Evolutionary conservation across 2,329 filamentous ascomycete genomes (phyloP), one percentile per base, ranked within the genome.

Genomic region (Pestalotiopsis sp.): DNA sequence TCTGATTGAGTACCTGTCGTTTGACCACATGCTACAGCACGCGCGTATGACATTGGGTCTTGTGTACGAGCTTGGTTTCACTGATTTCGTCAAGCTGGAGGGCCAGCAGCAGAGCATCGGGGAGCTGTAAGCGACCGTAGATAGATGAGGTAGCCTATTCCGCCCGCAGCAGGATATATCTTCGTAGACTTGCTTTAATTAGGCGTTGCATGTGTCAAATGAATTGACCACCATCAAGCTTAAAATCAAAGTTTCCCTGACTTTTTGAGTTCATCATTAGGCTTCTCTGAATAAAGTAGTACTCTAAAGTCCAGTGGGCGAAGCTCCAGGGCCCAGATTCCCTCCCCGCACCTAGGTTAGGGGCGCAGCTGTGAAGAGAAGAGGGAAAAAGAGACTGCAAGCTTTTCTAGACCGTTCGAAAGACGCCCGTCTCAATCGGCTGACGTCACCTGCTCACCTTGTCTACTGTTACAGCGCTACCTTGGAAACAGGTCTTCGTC

Each of bases 21-120:
- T 97, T 78, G 90, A 95, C 78, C 94, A 97, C 79, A 97, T 97
- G 94, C 85, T 96, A 41, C 91, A 97, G 82, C 94, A 97, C 80
- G 93, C 93, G 25, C 91, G 90, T 78, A 87, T 97, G 86, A 96
- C 93, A 1, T 84, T 97, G 39, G 93, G 91, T 4, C 86, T 97
- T 73, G 93, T 91, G 4, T 95, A 95, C 75, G 94, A 97, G 83
- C 86, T 97, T 70, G 93, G 91, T 11, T 93, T 93, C 82, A 89
- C 93, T 23, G 85, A 92, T 69, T 93, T 95, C 73, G 82, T 86
- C 68, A 82, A 80, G 68, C 69, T 80, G 17, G 76, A 80, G 73
- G 71, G 73, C 70, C 73, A 78, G 69, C 71, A 72, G 2, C 71
- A 72, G 2, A 72, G 75, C 36, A 68, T 78, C 70, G 71, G 75